A percentile compares a stretch with the other conserved stretches of the same genome.
Evolutionary conservation across 2,329 filamentous ascomycete genomes (phyloP).

Genomic region (Fusarium haematococcum): DNA sequence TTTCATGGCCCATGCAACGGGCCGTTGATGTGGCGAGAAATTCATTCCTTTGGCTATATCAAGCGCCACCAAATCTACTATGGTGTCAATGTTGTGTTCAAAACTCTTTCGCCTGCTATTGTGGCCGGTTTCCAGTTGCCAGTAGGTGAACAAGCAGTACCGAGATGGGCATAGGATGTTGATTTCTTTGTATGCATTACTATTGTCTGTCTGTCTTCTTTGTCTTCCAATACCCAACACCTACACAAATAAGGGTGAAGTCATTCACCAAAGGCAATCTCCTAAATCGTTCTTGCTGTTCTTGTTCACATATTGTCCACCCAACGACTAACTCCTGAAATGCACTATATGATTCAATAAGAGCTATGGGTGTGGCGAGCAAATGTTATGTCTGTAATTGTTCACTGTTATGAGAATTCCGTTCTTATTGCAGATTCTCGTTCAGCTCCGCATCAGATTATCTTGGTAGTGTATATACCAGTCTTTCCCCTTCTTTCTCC

Average conservation of each 20-base stretch:
- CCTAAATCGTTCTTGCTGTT: background rate
- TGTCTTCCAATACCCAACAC: background rate
- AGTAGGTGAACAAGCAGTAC: background rate
- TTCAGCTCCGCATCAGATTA: background rate
- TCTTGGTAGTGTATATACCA: background rate
- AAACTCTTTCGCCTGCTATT: background rate
- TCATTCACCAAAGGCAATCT: background rate
- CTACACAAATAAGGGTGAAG: too few relatives aligned
- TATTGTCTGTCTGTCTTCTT: background rate
- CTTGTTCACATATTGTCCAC: background rate
- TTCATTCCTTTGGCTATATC: background rate
- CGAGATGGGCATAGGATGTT: background rate
- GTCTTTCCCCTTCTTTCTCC: background rate
- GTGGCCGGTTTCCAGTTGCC: background rate
- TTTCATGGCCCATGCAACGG: background rate
- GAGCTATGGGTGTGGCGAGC: background rate
- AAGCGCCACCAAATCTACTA: background rate
- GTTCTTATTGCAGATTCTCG: background rate
- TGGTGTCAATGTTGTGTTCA: background rate
- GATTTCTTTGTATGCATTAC: background rate
- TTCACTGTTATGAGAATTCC: background rate
- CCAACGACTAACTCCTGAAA: background rate
- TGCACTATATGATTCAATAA: background rate
- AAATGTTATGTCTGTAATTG: background rate
- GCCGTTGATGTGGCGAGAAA: background rate